Evolutionary conservation across 2,329 filamentous ascomycete genomes (phyloP).

Genomic region (Xylaria sp.): DNA sequence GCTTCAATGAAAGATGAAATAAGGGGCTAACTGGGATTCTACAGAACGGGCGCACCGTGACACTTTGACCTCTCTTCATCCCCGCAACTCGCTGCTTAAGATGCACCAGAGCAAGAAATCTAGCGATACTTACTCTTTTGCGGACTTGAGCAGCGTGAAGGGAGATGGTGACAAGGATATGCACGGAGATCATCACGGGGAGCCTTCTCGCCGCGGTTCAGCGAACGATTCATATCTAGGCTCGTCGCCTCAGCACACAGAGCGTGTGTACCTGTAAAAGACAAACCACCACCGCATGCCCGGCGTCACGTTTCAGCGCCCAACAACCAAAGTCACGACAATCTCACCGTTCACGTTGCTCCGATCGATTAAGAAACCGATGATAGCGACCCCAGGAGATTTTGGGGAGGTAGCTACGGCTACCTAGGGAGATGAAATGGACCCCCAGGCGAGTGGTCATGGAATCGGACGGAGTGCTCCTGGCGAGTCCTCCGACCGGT

Average conservation of each 20-base stretch:
- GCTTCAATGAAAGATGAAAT: background rate
- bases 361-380: slow-evolving; percentile 36
- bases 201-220: slow-evolving; percentile 23
- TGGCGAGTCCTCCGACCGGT: background rate
- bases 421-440: slow-evolving; percentile 18
- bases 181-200: background rate
- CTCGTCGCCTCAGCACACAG: slow-evolving; percentile 20
- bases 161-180: slow-evolving; percentile 1
- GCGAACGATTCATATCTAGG: slow-evolving; percentile 33
- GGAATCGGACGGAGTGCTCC: background rate
- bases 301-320: slow-evolving; percentile 24
- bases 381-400: slow-evolving; percentile 30
- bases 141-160: slow-evolving; percentile 36
- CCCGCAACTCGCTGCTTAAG: slow-evolving; percentile 79
- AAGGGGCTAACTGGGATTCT: slow-evolving; percentile 8
- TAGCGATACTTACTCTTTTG: slow-evolving; percentile 40
- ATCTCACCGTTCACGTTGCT: slow-evolving; percentile 38
- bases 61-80: slow-evolving; percentile 77
- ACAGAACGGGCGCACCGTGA: slow-evolving; percentile 72
- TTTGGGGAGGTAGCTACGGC: slow-evolving; percentile 12
- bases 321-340: slow-evolving; percentile 33
- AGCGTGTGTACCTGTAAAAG: slow-evolving; percentile 21
- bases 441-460: background rate
- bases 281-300: slow-evolving; percentile 32
- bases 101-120: slow-evolving; percentile 49